These are phyloP conservation scores for Hippophae tibetana DNA, from an alignment of 306 rosid species.

Conservation along the genomic window DNA sequence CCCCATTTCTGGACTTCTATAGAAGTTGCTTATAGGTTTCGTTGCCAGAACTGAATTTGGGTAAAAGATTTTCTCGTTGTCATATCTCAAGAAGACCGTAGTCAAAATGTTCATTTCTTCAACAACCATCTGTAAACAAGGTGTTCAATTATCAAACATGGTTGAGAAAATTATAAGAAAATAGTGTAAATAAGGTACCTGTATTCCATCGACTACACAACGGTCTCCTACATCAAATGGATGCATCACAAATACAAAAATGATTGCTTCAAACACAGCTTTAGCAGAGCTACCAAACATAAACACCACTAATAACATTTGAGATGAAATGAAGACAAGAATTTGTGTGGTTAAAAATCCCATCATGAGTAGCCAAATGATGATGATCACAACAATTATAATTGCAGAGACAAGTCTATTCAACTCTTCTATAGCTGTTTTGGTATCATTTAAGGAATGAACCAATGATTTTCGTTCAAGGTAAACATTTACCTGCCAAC, in stretches of 20 bases:
- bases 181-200: conserved; percentile 35
- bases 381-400: conserved; percentile 31
- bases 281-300: conserved; percentile 67
- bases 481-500: conserved; percentile 68
- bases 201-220: conserved; percentile 78
- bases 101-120: conserved; percentile 90
- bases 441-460: conserved; percentile 69
- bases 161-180: conserved; percentile 7
- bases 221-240: conserved; percentile 89
- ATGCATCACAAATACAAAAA: conserved; percentile 83
- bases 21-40: conserved; percentile 78
- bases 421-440: conserved; percentile 77
- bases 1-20: conserved; percentile 79
- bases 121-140: conserved; percentile 52
- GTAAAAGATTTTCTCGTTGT: conserved; percentile 76
- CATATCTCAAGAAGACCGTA: conserved; percentile 62
- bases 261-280: conserved; percentile 77
- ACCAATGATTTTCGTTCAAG: conserved; percentile 61
- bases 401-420: conserved; percentile 47
- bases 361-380: conserved; percentile 67
- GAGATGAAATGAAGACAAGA: conserved; percentile 70
- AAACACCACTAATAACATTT: conserved; percentile 57
- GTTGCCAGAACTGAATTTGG: conserved; percentile 75
- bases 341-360: conserved; percentile 63
- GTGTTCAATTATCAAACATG: conserved; percentile 9